A percentile compares a stretch with the other conserved stretches of the same genome.
Evolutionary conservation across 2,329 filamentous ascomycete species (phyloP).

Genomic region (Chaetoscypha palmicola): DNA sequence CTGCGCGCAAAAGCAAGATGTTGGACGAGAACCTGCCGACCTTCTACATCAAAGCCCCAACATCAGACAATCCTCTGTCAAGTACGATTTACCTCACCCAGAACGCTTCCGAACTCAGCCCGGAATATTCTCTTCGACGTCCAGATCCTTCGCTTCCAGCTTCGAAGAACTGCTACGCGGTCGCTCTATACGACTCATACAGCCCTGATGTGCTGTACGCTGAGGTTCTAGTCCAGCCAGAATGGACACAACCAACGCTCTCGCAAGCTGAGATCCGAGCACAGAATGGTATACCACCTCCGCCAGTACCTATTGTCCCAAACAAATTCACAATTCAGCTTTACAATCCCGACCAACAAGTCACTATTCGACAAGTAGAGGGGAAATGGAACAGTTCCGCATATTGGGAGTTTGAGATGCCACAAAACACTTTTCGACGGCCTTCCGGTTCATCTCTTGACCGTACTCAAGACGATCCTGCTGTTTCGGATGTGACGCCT

Average conservation of each 20-base stretch:
- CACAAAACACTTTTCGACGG: constrained; percentile 72
- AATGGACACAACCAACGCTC: constrained; percentile 77
- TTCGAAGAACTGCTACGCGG: constrained; percentile 77
- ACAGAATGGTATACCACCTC: constrained; percentile 57
- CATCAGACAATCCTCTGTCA: constrained; percentile 45
- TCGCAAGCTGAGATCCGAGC: constrained; percentile 73
- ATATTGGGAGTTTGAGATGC: constrained; percentile 89
- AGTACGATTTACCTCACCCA: constrained; percentile 54
- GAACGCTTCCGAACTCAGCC: constrained; percentile 71
- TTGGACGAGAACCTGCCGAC: constrained; percentile 91
- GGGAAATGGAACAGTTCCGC: constrained; percentile 75
- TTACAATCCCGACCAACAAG: constrained; percentile 86
- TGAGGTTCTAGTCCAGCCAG: constrained; percentile 76
- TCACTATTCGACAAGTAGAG: constrained; percentile 62
- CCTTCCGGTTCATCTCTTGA: constrained; percentile 77
- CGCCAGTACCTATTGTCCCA: constrained; percentile 66
- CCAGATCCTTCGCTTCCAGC: constrained; percentile 62
- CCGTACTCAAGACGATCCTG: constrained; percentile 56
- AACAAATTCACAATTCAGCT: constrained; percentile 77
- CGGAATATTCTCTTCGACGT: constrained; percentile 74
- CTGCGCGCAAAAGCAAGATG: constrained; percentile 44
- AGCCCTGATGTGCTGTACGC: constrained; percentile 77
- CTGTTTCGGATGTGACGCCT: constrained; percentile 51
- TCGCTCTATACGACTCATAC: constrained; percentile 76
- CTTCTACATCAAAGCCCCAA: constrained; percentile 45